Base-by-base conservation (phyloP, 148 eudicot genomes). In the Rhododendron griersonianum region DNA sequence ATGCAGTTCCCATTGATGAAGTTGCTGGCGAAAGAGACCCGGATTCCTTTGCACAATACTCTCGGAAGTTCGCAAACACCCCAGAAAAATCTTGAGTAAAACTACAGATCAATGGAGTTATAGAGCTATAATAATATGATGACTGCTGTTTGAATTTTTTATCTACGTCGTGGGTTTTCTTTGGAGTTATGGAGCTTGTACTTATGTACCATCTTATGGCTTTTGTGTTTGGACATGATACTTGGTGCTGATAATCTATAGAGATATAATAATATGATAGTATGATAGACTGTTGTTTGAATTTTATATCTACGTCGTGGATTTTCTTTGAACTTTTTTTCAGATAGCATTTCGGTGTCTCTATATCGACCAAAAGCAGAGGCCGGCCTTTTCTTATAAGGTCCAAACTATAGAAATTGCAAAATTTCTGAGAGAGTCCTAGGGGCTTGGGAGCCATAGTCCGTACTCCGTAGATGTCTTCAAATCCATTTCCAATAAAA, bases 1-100 rank as follows among this genome's bases (percentile, higher is more conserved):
- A 67, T 15, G 84, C 84, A 48, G 50, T 86, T 80, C 87, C 84
- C 47, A 57, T 41, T 41, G 79, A 84, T 86, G 88, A 89, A 39
- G 90, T 89, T 78, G 86, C 88, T 59, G 90, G 90, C 6, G 65
- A 67, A 3, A 86, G 19, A 35, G 51, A 80, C 0, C 0, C 2
- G 1, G 80, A 86, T 11, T 1, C 0, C 23, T 0, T 48, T 35
- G 23, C 7, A 23, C 51, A 80, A 30, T 80, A 21, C 33, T 30
- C 59, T 75, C 69, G 76, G 18, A 30, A 65, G 18, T 41, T 65
- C 10, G 11, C 37, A 50, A 80, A n/a, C 67, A 80, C 87, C 7
- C 87, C 80, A 18, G 15, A 77, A 47, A 86, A 80, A 69, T 25
- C 11, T 80, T 18, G 18, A 48, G 8, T 47, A 30, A 28, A 16